Conservation (phyloP, 495 filamentous ascomycete species). For the Hypoxylon rickii region DNA sequence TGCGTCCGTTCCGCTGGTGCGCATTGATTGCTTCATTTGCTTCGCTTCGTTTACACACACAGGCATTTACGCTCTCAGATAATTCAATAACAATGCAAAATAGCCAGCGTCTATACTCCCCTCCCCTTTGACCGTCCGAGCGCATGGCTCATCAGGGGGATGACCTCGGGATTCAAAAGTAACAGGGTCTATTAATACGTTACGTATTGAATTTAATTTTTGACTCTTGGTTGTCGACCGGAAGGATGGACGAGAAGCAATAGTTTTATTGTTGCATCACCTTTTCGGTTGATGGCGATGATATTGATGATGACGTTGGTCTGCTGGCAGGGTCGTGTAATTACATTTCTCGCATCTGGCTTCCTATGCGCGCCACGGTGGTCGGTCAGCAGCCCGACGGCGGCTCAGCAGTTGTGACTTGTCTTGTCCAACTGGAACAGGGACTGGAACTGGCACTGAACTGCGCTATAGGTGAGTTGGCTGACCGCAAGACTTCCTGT, state of each 20-base stretch:
- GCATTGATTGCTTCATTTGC: slow-evolving; percentile 36
- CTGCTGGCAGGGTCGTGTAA: slow-evolving; percentile 11
- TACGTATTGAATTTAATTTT: not conserved
- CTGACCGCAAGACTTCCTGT: slow-evolving; percentile 36
- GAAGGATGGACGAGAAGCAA: slow-evolving; percentile 6
- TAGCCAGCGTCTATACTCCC: slow-evolving; percentile 20
- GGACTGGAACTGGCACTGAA: slow-evolving; percentile 1
- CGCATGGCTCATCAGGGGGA: slow-evolving; percentile 4
- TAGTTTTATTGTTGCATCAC: slow-evolving; percentile 13
- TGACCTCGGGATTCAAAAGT: slow-evolving; percentile 13
- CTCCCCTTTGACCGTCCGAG: slow-evolving; percentile 21
- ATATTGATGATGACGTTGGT: slow-evolving; percentile 19
- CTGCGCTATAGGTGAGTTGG: slow-evolving; percentile 30
- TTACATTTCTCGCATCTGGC: slow-evolving; percentile 25
- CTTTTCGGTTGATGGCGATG: slow-evolving; percentile 10
- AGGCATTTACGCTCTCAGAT: too few relatives aligned
- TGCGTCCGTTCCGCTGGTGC: slow-evolving; percentile 24
- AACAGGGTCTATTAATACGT: not conserved
- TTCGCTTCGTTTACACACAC: too few relatives aligned
- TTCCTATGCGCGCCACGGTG: slow-evolving; percentile 32
- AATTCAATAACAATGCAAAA: slow-evolving; percentile 15
- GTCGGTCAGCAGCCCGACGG: slow-evolving; percentile 24
- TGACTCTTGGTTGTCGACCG: not conserved
- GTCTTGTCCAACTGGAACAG: not conserved
- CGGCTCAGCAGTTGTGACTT: slow-evolving; percentile 23